Evolutionary conservation across 2,329 filamentous ascomycete genomes (phyloP), one percentile per base, ranked within the genome.

Genomic region (Botryotinia narcissicola): DNA sequence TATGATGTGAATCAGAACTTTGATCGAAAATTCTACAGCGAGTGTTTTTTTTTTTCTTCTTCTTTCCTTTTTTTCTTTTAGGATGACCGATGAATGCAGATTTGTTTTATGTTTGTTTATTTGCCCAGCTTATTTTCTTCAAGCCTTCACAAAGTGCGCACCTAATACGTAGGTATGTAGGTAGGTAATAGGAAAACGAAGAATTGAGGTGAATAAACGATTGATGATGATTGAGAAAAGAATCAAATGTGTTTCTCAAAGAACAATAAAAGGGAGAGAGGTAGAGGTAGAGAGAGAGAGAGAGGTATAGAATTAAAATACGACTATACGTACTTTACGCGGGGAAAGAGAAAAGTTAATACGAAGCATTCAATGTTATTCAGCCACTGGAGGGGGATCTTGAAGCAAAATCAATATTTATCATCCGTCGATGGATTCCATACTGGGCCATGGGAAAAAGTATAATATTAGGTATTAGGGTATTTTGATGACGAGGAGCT

Each of bases 1-100:
- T 67, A 54, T 67, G 46, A 67, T 67, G 22, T 54, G 64, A 67
- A 54, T 67, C 64, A 67, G 20, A 37, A 40, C 32, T 67, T 42
- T 18, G 18, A n/a, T 40, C 64, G 46, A 12, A 67, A 40, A 22
- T 54, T 5, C 16, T 44, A 40, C 29, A 64, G 18, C 46, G 46
- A 51, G 16, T 67, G 44, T 29, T n/a, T 54, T 32, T 29, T 40
- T 32, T 54, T 18, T 29, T 14, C 16, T 29, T 29, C n/a, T 14
- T 4, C 7, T n/a, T n/a, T 54, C 29, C 29, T 1, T 1, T 54
- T 57, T 57, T 57, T 18, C n/a, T 57, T 9, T 40, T 40, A 20
- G 64, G 46, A 40, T 40, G 22, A 4, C 22, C 35, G 64, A 54
- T 54, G 64, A 51, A 67, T 40, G 64, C 64, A 67, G 22, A n/a